A percentile compares a stretch with the other conserved stretches of the same genome.
These are phyloP conservation scores for Ophiognomonia clavigignenti-juglandacearum DNA, from an alignment of 2,329 filamentous ascomycete species.

Conservation along the genomic window DNA sequence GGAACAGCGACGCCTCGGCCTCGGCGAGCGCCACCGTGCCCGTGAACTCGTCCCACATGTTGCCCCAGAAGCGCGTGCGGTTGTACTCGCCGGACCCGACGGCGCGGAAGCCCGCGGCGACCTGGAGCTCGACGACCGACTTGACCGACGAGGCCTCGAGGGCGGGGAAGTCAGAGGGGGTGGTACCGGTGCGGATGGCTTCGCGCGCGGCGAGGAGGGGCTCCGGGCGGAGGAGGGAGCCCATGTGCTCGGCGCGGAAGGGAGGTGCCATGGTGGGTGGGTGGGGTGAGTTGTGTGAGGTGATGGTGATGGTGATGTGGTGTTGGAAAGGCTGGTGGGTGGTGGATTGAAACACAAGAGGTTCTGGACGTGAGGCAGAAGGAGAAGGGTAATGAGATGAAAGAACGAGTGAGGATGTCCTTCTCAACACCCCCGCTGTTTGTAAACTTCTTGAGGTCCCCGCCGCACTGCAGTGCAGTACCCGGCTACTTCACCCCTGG, in stretches of 20 bases:
- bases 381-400: no score
- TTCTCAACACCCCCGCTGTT: no score
- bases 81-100: conserved; percentile 69
- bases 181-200: conserved; percentile 49
- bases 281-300: no score
- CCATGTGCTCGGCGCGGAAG: conserved; percentile 32
- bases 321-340: no score
- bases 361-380: no score
- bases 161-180: conserved; percentile 47
- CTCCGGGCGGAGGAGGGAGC: conserved; percentile 30
- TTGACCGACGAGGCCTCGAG: conserved; percentile 63
- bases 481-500: no score
- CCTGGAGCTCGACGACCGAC: conserved; percentile 64
- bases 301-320: no score
- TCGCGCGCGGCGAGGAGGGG: conserved; percentile 45
- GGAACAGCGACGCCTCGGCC: conserved; percentile 46
- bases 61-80: conserved; percentile 47
- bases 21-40: conserved; percentile 44
- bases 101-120: conserved; percentile 59
- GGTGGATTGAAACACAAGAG: no score
- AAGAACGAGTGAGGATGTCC: no score
- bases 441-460: no score
- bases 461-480: no score
- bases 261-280: conserved; percentile 25
- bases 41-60: conserved; percentile 50